Evolutionary conservation across 2,329 filamentous ascomycete species (phyloP), one percentile per base, ranked within the genome.

Genomic region (Knufia fluminis): DNA sequence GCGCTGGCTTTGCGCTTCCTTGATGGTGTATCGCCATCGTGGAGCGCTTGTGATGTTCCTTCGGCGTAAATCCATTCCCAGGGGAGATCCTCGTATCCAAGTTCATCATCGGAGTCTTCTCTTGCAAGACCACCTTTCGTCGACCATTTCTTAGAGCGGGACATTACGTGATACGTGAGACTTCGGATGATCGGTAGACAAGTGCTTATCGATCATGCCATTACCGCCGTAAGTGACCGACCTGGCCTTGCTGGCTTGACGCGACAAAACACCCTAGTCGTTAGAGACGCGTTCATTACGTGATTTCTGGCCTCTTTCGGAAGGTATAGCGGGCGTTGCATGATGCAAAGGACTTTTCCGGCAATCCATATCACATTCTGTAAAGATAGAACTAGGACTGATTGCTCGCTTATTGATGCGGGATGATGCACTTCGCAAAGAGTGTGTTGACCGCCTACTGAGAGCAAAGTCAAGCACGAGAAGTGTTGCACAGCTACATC

Each of bases 81-180:
- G 0, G 82, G 78, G 40, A 76, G 69, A 59, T 88, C 85, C 44
- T 86, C 81, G 31, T 77, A 72, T 23, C 81, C 84, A 20, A 94
- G 77, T 65, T 95, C 91, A 66, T 94, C 89, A 64, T 94, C 89
- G 0, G 87, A 94, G 64, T 94, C 85, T 53, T 92, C 86, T 59
- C 85, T 76, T 4, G 72, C 68, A 9, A 89, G 73, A 24, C 82
- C 83, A 40, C 79, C 78, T 57, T 66, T 79, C 52, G 68, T 75
- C 51, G 83, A 71, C 61, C 72, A 73, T 60, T 68, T 65, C 52
- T 68, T 70, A 36, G 45, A 26, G 26, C 46, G 52, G 4, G 43
- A 36, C 55, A 56, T 57, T 19, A 19, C 23, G 31, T 24, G 20
- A 14, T 4, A 38, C 9, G 6, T 4, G 10, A 35, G 14, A n/a